A percentile compares a stretch with the other conserved stretches of the same genome.
Conservation (phyloP, 2,329 filamentous ascomycete species). For the Ilyonectria mors-panacis region DNA sequence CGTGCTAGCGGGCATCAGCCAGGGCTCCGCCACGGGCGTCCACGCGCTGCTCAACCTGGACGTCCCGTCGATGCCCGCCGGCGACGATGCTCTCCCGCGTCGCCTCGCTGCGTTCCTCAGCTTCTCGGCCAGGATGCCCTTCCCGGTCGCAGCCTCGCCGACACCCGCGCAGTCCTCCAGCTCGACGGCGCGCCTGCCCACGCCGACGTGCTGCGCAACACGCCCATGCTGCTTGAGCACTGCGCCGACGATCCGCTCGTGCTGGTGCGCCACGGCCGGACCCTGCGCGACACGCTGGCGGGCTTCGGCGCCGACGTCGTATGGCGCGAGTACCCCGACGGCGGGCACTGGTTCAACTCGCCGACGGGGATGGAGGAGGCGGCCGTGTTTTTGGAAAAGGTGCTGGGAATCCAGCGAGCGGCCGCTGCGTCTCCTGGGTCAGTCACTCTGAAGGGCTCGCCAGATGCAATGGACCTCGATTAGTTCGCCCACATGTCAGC, state of each 20-base stretch:
- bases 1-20: slow-evolving; percentile 62
- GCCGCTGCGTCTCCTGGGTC: neutral
- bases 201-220: slow-evolving; percentile 53
- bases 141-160: slow-evolving; percentile 49
- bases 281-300: slow-evolving; percentile 53
- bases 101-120: slow-evolving; percentile 54
- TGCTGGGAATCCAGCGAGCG: slow-evolving; percentile 7
- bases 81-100: neutral
- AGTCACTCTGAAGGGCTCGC: neutral
- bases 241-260: slow-evolving; percentile 60
- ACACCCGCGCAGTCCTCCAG: slow-evolving; percentile 51
- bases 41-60: slow-evolving; percentile 56
- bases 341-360: slow-evolving; percentile 62
- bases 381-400: slow-evolving; percentile 50
- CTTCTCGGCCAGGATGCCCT: slow-evolving; percentile 55
- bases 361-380: slow-evolving; percentile 61
- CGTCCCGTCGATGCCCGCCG: slow-evolving; percentile 28
- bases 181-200: slow-evolving; percentile 44
- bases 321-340: slow-evolving; percentile 59
- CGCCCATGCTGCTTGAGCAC: slow-evolving; percentile 62
- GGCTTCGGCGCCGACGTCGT: slow-evolving; percentile 56
- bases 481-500: slow-evolving; percentile 8
- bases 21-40: slow-evolving; percentile 59
- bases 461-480: neutral
- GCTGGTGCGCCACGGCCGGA: slow-evolving; percentile 53